Percentiles rank a stretch among this genome's conserved stretches.
Conservation (phyloP, 2,329 filamentous ascomycete species). For the Cladophialophora yegresii region DNA sequence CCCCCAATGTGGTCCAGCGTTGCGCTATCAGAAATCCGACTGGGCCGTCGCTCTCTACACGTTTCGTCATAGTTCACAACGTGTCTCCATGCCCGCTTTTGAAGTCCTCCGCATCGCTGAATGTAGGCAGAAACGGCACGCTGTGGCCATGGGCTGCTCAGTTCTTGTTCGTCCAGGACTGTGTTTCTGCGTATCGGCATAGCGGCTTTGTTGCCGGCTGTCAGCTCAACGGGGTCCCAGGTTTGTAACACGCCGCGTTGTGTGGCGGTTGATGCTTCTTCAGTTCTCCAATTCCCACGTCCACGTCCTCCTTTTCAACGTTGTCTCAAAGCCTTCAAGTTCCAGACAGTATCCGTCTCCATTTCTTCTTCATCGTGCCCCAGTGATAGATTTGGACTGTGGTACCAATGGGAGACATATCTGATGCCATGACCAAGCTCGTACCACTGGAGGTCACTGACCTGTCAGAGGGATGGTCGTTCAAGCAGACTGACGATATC, state of each 20-base stretch:
- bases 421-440: slow-evolving; percentile 2
- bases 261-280: slow-evolving; percentile 13
- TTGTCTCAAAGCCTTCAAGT: not conserved
- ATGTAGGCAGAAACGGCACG: slow-evolving; percentile 8
- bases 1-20: not conserved
- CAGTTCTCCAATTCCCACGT: slow-evolving; percentile 14
- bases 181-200: slow-evolving; percentile 1
- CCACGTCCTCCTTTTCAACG: not conserved
- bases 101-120: slow-evolving; percentile 19
- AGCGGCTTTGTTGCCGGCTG: slow-evolving; percentile 1
- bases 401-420: slow-evolving; percentile 28
- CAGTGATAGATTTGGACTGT: not conserved
- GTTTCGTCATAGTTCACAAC: slow-evolving; percentile 9
- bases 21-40: not conserved
- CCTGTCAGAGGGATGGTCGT: slow-evolving; percentile 42
- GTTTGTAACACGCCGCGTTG: slow-evolving; percentile 11
- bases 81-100: slow-evolving; percentile 18
- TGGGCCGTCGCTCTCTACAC: not conserved
- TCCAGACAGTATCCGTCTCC: not conserved
- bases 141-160: slow-evolving; percentile 2
- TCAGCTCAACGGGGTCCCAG: slow-evolving; percentile 7
- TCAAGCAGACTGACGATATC: slow-evolving; percentile 42
- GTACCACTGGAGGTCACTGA: slow-evolving; percentile 18
- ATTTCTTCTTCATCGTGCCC: not conserved
- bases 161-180: not conserved